A percentile compares a stretch with the other conserved stretches of the same genome.
These are phyloP conservation scores for Rhizophagus prolifer DNA, from an alignment of 192 early-diverging fungal species.

Conservation along the genomic window DNA sequence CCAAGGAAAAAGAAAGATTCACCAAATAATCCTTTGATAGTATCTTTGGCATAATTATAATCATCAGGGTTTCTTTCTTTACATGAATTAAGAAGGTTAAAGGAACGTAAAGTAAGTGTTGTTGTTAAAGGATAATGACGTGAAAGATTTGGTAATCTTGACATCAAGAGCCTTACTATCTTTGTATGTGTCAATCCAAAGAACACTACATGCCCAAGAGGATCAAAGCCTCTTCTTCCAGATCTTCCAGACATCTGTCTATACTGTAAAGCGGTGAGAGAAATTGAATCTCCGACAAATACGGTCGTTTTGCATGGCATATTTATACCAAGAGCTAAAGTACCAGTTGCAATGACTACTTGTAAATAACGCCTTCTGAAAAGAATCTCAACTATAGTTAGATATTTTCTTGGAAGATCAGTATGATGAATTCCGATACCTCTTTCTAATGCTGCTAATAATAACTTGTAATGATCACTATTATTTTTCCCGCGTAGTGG, in stretches of 20 bases:
- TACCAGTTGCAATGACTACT: slow-evolving; percentile 45
- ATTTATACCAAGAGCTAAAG: slow-evolving; percentile 41
- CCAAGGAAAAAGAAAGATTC: slow-evolving; percentile 34
- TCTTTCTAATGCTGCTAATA: slow-evolving; percentile 36
- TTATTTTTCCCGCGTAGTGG: background rate
- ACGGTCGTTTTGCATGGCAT: slow-evolving; percentile 44
- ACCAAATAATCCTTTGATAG: slow-evolving; percentile 31
- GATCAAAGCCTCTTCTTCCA: slow-evolving; percentile 47
- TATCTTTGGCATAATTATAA: background rate
- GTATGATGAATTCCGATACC: slow-evolving; percentile 47
- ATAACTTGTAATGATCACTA: slow-evolving; percentile 8
- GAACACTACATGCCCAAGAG: slow-evolving; percentile 43
- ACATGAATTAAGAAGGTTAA: slow-evolving; percentile 29
- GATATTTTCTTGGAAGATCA: slow-evolving; percentile 37
- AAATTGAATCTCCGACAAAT: slow-evolving; percentile 43
- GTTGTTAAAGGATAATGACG: slow-evolving; percentile 46
- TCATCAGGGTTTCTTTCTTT: background rate
- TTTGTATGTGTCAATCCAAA: slow-evolving; percentile 40
- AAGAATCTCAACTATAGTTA: slow-evolving; percentile 37
- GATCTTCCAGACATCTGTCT: slow-evolving; percentile 37
- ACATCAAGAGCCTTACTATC: slow-evolving; percentile 40
- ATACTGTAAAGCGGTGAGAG: slow-evolving; percentile 43
- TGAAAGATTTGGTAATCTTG: slow-evolving; percentile 37
- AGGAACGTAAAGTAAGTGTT: slow-evolving; percentile 38
- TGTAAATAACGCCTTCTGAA: slow-evolving; percentile 38